Evolutionary conservation across 805 yeast species (phyloP).

Genomic region (Metschnikowia continentalis): DNA sequence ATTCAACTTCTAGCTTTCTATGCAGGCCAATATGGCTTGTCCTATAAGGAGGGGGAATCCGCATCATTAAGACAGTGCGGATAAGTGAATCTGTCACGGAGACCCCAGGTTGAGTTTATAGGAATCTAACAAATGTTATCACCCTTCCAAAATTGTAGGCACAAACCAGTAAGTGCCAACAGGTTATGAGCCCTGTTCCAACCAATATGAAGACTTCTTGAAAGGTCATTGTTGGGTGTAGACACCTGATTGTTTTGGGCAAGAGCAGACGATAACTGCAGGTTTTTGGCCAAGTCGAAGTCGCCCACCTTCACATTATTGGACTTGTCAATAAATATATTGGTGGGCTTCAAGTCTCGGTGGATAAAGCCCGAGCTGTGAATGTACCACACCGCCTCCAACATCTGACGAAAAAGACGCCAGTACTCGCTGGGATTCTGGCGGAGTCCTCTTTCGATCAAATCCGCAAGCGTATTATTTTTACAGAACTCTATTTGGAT

Average conservation of each 20-base stretch:
- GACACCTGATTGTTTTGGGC: slow-evolving; percentile 39
- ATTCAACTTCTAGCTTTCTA: too few relatives aligned
- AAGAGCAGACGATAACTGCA: slow-evolving; percentile 46
- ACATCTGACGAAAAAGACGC: slow-evolving; percentile 80
- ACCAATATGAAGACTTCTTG: too few relatives aligned
- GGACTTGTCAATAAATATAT: slow-evolving; percentile 87
- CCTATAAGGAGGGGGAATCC: too few relatives aligned
- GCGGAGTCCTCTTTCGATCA: slow-evolving; percentile 71
- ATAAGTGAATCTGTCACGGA: too few relatives aligned
- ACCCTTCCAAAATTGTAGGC: too few relatives aligned
- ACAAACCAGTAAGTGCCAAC: too few relatives aligned
- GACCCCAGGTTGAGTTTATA: too few relatives aligned
- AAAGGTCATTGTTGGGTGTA: slow-evolving; percentile 58
- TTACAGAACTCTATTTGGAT: slow-evolving; percentile 99
- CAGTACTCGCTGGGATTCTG: slow-evolving; percentile 76
- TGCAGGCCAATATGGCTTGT: too few relatives aligned
- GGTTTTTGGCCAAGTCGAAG: slow-evolving; percentile 92
- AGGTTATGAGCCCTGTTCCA: too few relatives aligned
- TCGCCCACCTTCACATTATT: slow-evolving; percentile 93
- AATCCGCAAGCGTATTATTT: slow-evolving; percentile 80
- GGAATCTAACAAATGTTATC: too few relatives aligned
- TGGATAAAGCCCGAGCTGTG: slow-evolving; percentile 94
- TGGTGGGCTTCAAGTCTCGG: slow-evolving; percentile 92
- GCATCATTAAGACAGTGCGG: too few relatives aligned
- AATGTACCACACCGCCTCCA: slow-evolving; percentile 87